These are phyloP conservation scores for Diplosphaera chodatii DNA, from an alignment of 139 green algal species.

Conservation along the genomic window DNA sequence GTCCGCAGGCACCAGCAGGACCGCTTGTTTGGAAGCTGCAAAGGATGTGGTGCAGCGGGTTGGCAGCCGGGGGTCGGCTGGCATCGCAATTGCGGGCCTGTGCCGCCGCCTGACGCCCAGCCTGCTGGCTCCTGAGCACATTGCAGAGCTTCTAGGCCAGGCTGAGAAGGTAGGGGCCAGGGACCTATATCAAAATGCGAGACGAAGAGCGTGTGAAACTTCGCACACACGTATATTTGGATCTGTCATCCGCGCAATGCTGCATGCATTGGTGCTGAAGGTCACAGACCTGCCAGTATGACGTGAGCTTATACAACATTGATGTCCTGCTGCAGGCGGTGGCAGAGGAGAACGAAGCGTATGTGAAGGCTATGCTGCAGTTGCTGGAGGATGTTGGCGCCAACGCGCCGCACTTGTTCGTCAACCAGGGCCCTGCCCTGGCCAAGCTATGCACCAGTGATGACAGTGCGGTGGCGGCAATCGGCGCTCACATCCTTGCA, in stretches of 20 bases:
- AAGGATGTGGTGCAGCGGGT: slow-evolving; percentile 66
- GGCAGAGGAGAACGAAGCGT: slow-evolving; percentile 5
- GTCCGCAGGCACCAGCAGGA: no score
- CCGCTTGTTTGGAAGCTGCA: neutral
- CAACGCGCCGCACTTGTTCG: slow-evolving; percentile 23
- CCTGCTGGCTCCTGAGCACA: slow-evolving; percentile 42
- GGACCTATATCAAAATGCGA: no score
- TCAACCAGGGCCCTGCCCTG: neutral
- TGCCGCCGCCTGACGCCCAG: slow-evolving; percentile 31
- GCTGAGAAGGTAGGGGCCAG: neutral
- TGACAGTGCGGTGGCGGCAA: slow-evolving; percentile 16
- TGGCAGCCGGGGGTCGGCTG: slow-evolving; percentile 37
- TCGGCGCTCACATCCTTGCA: slow-evolving; percentile 26
- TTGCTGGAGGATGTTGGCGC: slow-evolving; percentile 21
- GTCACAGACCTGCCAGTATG: no score
- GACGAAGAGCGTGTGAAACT: no score
- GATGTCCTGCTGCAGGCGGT: neutral
- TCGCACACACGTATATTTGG: no score
- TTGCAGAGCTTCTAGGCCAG: slow-evolving; percentile 41
- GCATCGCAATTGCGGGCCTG: slow-evolving; percentile 39
- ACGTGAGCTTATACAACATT: no score
- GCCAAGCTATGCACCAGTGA: neutral
- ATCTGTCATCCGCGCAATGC: no score
- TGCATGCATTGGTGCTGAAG: no score
- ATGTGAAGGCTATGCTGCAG: neutral